Conservation (phyloP, 495 filamentous ascomycete genomes). For the Acidiella bohemica region DNA sequence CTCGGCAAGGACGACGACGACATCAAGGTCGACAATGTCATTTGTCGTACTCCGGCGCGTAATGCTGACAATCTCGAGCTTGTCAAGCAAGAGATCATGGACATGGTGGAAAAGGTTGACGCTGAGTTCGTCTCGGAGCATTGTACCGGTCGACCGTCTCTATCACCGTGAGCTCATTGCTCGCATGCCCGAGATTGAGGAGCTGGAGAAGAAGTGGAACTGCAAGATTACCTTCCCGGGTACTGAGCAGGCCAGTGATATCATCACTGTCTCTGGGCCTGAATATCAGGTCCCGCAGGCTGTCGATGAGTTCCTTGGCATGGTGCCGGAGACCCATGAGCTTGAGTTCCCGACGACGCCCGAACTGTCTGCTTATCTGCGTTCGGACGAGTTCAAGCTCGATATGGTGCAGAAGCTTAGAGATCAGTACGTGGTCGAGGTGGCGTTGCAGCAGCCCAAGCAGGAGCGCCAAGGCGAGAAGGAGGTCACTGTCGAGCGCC, state of each 20-base stretch:
- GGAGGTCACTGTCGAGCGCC: conserved; percentile 32
- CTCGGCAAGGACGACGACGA: conserved; percentile 93
- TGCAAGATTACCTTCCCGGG: conserved; percentile 96
- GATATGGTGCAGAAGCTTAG: conserved; percentile 75
- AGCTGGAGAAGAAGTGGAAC: conserved; percentile 95
- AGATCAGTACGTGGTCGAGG: conserved; percentile 78
- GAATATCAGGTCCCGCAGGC: conserved; percentile 95
- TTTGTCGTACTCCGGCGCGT: conserved; percentile 90
- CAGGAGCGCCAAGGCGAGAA: conserved; percentile 23
- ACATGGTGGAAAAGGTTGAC: conserved; percentile 96
- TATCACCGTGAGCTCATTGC: conserved; percentile 88
- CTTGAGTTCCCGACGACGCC: conserved; percentile 63
- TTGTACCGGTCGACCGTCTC: conserved; percentile 82
- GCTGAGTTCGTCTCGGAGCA: conserved; percentile 90
- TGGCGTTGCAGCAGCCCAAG: conserved; percentile 43
- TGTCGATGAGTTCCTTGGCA: conserved; percentile 87
- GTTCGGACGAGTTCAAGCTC: conserved; percentile 58
- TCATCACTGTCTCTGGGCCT: conserved; percentile 85
- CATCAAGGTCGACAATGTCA: conserved; percentile 96
- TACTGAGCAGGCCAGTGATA: conserved; percentile 92
- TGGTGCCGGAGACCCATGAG: conserved; percentile 94
- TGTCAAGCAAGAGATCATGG: conserved; percentile 97
- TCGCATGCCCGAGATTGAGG: conserved; percentile 77
- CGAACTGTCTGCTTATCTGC: conserved; percentile 62
- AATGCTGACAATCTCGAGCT: conserved; percentile 94